A percentile compares a stretch with the other conserved stretches of the same genome.
These are phyloP conservation scores for Tetrahymena borealis DNA, from an alignment of 73 alveolate species.

Conservation along the genomic window DNA sequence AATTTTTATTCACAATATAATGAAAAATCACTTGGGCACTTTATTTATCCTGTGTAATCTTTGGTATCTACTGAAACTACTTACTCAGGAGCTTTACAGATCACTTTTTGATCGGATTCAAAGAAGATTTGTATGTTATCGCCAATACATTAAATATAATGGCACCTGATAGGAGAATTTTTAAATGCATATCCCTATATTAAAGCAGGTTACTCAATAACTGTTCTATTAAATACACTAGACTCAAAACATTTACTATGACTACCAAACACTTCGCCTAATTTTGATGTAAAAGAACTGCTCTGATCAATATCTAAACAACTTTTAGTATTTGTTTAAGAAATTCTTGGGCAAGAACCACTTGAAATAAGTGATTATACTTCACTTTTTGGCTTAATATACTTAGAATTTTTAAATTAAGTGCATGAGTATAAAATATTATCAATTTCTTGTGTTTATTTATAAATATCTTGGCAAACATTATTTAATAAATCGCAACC, in stretches of 20 bases:
- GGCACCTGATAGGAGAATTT: neutral
- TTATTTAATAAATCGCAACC: neutral
- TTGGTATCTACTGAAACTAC: neutral
- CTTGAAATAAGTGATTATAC: neutral
- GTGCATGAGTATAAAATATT: neutral
- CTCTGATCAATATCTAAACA: neutral
- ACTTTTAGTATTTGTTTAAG: neutral
- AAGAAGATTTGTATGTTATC: neutral
- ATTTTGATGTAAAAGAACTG: neutral
- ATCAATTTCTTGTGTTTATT: neutral
- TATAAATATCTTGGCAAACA: neutral
- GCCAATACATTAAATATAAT: neutral
- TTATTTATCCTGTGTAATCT: neutral
- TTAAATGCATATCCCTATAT: no score
- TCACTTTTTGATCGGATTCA: neutral
- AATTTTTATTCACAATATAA: neutral
- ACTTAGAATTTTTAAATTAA: neutral
- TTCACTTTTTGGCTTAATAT: no score
- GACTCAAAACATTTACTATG: neutral
- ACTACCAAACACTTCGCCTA: neutral
- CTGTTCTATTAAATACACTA: neutral
- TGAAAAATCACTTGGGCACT: neutral
- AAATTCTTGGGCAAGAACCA: neutral
- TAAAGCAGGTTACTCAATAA: neutral
- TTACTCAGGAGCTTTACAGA: neutral